Evolutionary conservation across 345 rosid species (phyloP), one percentile per base, ranked within the genome.

Genomic region (Citrus maxima): DNA sequence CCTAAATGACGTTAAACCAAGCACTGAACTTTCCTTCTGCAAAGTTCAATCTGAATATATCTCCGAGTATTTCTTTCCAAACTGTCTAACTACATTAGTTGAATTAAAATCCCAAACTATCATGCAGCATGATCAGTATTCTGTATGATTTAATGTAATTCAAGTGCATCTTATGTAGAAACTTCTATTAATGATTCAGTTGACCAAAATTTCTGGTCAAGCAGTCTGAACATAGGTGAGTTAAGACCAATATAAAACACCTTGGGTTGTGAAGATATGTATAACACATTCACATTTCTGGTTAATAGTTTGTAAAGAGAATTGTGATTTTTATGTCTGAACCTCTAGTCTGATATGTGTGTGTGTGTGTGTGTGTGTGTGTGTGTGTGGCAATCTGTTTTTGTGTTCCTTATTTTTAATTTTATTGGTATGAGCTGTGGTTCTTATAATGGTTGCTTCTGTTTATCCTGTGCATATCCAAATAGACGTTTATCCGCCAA

Each of bases 401-500:
- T 67, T 10, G 19, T 22, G 37, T 28, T 66, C 19, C 25, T 18
- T 3, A 16, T 75, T 32, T 30, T 67, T 76, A 18, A 56, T 56
- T n/a, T 67, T 76, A 18, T 37, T 35, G 37, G 38, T 37, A 14
- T 74, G 22, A 59, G 27, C 54, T 38, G 25, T 70, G 49, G 27
- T 60, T 58, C 54, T 68, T 4, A 51, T 68, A 49, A 22, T 73
- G 21, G 61, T 66, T 56, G 5, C 68, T 66, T 76, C 22, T 74
- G 10, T 73, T 66, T 74, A 19, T 42, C 35, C 46, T 34, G 30
- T 54, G n/a, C 51, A 1, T 73, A 28, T 58, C 75, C 80, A 78
- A 73, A 70, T 63, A 89, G 92, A 89, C 92, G 37, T 89, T 89
- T 78, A 64, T 87, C 81, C 89, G 88, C 49, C 89, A 87, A 83